phyloP scores from a whole-genome alignment of 2,329 filamentous ascomycete genomes.

The Fusarium pseudocircinatum region DNA sequence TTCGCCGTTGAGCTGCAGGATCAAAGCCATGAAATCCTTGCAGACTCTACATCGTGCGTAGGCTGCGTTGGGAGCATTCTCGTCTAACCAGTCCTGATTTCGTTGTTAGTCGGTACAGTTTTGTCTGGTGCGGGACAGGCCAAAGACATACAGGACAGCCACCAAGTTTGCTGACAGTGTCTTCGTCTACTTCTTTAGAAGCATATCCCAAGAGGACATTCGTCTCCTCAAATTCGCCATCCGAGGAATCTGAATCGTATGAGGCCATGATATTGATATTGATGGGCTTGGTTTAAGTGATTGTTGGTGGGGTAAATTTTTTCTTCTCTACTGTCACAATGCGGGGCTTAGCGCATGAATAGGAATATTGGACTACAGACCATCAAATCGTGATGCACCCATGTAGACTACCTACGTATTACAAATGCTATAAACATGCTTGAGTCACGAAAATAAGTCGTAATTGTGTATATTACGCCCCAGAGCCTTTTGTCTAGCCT shows the following conservation, averaged over 20 bases:
- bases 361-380: slow-evolving; percentile 6
- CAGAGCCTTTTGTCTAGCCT: slow-evolving; percentile 51
- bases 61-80: slow-evolving; percentile 75
- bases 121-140: background rate
- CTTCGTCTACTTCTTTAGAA: slow-evolving; percentile 79
- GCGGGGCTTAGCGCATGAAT: slow-evolving; percentile 46
- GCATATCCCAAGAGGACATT: slow-evolving; percentile 92
- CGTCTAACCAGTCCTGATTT: slow-evolving; percentile 82
- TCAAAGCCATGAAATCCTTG: slow-evolving; percentile 81
- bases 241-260: slow-evolving; percentile 89
- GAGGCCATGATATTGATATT: slow-evolving; percentile 65
- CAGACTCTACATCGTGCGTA: slow-evolving; percentile 89
- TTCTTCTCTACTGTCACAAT: slow-evolving; percentile 43
- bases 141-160: slow-evolving; percentile 77
- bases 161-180: slow-evolving; percentile 87
- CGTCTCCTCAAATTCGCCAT: slow-evolving; percentile 78
- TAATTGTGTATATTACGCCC: slow-evolving; percentile 40
- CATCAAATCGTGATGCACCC: background rate
- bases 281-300: slow-evolving; percentile 29
- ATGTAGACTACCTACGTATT: background rate
- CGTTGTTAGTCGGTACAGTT: slow-evolving; percentile 29
- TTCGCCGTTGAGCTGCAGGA: slow-evolving; percentile 92
- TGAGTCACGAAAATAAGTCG: slow-evolving; percentile 17
- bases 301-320: slow-evolving; percentile 54
- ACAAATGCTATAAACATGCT: background rate